phyloP scores from a whole-genome alignment of 2,329 filamentous ascomycete species.

The Orbilia brochopaga region DNA sequence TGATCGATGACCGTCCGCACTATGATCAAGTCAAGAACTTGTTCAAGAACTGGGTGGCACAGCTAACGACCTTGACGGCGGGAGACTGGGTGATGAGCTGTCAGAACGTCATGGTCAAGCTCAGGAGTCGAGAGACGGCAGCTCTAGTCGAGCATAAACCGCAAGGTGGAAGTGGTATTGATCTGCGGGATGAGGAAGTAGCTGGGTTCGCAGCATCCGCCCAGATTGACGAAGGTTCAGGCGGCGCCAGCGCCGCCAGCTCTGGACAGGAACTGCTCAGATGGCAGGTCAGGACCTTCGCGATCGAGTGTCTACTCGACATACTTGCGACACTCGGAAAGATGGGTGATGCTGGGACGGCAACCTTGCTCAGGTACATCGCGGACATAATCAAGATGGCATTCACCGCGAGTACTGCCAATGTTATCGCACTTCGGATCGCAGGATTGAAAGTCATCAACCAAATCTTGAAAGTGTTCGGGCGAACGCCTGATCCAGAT shows the following conservation, averaged over 20 bases:
- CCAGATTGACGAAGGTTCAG: slow-evolving; percentile 65
- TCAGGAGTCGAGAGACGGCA: slow-evolving; percentile 70
- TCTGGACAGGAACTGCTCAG: slow-evolving; percentile 83
- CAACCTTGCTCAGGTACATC: slow-evolving; percentile 81
- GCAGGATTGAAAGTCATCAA: slow-evolving; percentile 94
- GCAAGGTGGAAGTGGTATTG: slow-evolving; percentile 64
- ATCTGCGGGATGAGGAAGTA: slow-evolving; percentile 93
- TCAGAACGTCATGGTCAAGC: slow-evolving; percentile 84
- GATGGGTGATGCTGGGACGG: slow-evolving; percentile 77
- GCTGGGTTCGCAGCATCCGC: slow-evolving; percentile 78
- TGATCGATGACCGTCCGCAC: slow-evolving; percentile 76
- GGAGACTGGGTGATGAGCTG: slow-evolving; percentile 85
- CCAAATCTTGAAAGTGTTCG: slow-evolving; percentile 91
- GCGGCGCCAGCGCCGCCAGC: slow-evolving; percentile 65
- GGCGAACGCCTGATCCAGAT: slow-evolving; percentile 91
- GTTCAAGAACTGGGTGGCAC: slow-evolving; percentile 88
- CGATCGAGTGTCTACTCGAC: slow-evolving; percentile 84
- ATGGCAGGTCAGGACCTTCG: slow-evolving; percentile 95
- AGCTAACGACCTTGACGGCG: slow-evolving; percentile 81
- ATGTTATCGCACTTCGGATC: slow-evolving; percentile 85
- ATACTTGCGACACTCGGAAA: slow-evolving; percentile 79
- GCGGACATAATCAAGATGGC: slow-evolving; percentile 95
- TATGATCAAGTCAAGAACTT: slow-evolving; percentile 85
- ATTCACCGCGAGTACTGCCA: slow-evolving; percentile 94
- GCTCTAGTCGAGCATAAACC: slow-evolving; percentile 58